A percentile compares a stretch with the other conserved stretches of the same genome.
Evolutionary conservation across 169 alveolate species (phyloP).

Genomic region (Theileria parva): DNA sequence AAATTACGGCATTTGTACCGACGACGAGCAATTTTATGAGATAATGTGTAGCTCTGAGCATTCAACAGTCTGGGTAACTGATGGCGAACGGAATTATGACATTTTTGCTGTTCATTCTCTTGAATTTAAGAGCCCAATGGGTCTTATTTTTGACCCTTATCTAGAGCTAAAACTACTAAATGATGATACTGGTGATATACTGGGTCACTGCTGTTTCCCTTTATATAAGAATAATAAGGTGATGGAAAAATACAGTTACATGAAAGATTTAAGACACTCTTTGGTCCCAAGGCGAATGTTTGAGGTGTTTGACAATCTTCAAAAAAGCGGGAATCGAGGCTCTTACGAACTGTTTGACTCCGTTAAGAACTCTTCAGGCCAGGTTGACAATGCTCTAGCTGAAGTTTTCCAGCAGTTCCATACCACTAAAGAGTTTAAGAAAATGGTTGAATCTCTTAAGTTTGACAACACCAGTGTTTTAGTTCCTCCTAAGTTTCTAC

Average conservation of each 20-base stretch:
- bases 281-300: conserved; percentile 20
- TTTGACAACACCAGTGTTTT: conserved; percentile 73
- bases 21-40: conserved; percentile 63
- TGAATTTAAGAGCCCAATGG: conserved; percentile 81
- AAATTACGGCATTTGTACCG: conserved; percentile 61
- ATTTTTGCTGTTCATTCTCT: conserved; percentile 76
- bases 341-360: conserved; percentile 21
- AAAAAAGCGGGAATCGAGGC: conserved; percentile 7
- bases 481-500: conserved; percentile 80
- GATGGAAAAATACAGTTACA: neutral
- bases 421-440: conserved; percentile 67
- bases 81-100: conserved; percentile 80
- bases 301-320: conserved; percentile 15
- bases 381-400: conserved; percentile 71
- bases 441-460: conserved; percentile 70
- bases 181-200: neutral
- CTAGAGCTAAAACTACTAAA: conserved; percentile 57
- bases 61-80: conserved; percentile 74
- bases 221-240: neutral
- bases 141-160: conserved; percentile 85
- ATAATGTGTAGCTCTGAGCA: conserved; percentile 63
- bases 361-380: neutral
- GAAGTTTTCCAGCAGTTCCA: conserved; percentile 69
- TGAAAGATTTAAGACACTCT: conserved; percentile 9
- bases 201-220: conserved; percentile 33